Evolutionary conservation across 768 basidiomycete species (phyloP).

Genomic region (Suillus variegatus): DNA sequence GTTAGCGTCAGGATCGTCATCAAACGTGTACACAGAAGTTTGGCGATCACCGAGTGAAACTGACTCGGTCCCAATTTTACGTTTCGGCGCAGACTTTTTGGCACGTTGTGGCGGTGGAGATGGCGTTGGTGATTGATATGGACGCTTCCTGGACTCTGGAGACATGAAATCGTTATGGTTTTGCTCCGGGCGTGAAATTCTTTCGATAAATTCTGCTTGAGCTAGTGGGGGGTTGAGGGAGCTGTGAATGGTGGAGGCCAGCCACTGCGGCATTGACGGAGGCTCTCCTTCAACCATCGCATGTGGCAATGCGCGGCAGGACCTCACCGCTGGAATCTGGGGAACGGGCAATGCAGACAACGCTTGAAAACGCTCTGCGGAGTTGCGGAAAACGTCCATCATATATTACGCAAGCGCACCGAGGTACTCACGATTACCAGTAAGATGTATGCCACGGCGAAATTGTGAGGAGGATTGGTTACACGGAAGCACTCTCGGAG

Average conservation of each 20-base stretch:
- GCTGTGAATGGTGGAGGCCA: constrained; percentile 6
- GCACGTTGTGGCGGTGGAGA: constrained; percentile 9
- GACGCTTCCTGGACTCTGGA: background rate
- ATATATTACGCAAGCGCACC: background rate
- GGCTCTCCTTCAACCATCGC: background rate
- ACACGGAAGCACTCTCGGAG: background rate
- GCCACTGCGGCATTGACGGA: constrained; percentile 9
- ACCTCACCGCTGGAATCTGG: background rate
- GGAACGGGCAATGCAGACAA: background rate
- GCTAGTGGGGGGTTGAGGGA: background rate
- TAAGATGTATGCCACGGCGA: background rate
- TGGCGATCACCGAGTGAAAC: background rate
- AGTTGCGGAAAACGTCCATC: background rate
- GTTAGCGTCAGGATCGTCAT: constrained; percentile 20
- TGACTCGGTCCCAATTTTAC: background rate
- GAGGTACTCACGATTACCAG: background rate
- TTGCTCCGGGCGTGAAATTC: constrained; percentile 6
- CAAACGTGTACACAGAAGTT: constrained; percentile 23
- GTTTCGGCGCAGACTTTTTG: constrained; percentile 7
- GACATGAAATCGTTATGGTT: background rate
- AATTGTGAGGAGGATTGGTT: background rate
- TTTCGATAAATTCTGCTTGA: background rate
- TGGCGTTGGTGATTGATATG: constrained; percentile 1
- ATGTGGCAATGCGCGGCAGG: background rate
- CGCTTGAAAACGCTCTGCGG: background rate